phyloP scores from a whole-genome alignment of 2,329 filamentous ascomycete species.

The Akanthomyces muscarius region DNA sequence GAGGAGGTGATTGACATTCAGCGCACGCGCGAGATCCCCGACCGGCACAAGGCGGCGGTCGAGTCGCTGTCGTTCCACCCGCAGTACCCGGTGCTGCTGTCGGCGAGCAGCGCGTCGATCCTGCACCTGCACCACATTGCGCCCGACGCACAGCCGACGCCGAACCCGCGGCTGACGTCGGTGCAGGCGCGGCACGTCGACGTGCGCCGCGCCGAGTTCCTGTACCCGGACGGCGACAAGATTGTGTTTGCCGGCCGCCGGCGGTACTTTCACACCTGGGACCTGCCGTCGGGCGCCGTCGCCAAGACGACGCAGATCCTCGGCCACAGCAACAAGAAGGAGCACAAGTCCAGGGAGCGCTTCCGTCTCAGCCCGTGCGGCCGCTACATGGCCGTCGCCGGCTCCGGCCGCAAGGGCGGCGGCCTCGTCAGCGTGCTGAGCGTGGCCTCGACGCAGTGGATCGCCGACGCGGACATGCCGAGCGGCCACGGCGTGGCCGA shows the following conservation, averaged over 20 bases:
- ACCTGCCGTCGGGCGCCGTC: constrained; percentile 74
- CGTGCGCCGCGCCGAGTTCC: constrained; percentile 79
- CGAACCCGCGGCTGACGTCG: constrained; percentile 86
- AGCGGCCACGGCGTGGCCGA: constrained; percentile 80
- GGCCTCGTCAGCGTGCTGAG: constrained; percentile 84
- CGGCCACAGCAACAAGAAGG: constrained; percentile 60
- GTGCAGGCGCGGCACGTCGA: constrained; percentile 81
- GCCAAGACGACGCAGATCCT: constrained; percentile 76
- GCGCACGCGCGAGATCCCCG: constrained; percentile 78
- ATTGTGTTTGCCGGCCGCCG: constrained; percentile 87
- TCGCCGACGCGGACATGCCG: constrained; percentile 76
- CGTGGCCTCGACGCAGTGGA: constrained; percentile 79
- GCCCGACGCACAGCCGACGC: constrained; percentile 66
- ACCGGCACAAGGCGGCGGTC: constrained; percentile 73
- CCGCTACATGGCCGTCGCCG: constrained; percentile 77
- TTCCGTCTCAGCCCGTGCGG: constrained; percentile 88
- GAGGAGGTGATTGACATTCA: constrained; percentile 90
- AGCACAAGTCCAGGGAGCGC: constrained; percentile 85
- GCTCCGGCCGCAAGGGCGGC: constrained; percentile 76
- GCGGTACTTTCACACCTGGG: constrained; percentile 92
- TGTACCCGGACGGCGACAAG: constrained; percentile 66
- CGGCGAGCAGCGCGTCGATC: constrained; percentile 79
- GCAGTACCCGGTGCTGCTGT: constrained; percentile 79
- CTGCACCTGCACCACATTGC: constrained; percentile 87
- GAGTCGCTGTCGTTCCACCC: constrained; percentile 88